Evolutionary conservation across 441 rosid genomes (phyloP).

Genomic region (Syzygium syzygioides): DNA sequence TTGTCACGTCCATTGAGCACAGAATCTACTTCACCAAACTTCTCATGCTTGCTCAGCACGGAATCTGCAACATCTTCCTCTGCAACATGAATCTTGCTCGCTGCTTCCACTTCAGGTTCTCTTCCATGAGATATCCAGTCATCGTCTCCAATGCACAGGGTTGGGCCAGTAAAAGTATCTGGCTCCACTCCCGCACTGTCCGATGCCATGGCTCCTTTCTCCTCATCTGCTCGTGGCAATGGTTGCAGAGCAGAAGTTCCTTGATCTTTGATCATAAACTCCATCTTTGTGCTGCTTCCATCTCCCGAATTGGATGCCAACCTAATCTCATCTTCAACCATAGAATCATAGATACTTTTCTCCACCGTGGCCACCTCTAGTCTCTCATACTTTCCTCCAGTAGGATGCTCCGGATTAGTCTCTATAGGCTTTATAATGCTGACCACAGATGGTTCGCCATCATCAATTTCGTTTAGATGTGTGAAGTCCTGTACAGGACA

Average conservation of each 20-base stretch:
- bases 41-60: not conserved
- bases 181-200: not conserved
- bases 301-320: not conserved
- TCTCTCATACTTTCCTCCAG: not conserved
- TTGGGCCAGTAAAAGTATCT: not conserved
- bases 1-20: not conserved
- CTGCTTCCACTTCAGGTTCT: slow-evolving; percentile 2
- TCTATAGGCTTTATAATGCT: not conserved
- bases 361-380: not conserved
- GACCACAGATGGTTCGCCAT: not conserved
- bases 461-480: not conserved
- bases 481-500: not conserved
- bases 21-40: no score
- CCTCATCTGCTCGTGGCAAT: not conserved
- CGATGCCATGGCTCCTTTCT: not conserved
- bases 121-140: not conserved
- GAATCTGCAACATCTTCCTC: not conserved
- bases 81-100: slow-evolving; percentile 1
- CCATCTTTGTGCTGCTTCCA: not conserved
- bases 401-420: not conserved
- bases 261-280: not conserved
- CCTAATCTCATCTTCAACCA: not conserved
- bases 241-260: not conserved
- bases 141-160: not conserved
- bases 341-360: not conserved